A percentile compares a stretch with the other conserved stretches of the same genome.
Evolutionary conservation across 306 rosid genomes (phyloP).

Genomic region (Trifolium repens): DNA sequence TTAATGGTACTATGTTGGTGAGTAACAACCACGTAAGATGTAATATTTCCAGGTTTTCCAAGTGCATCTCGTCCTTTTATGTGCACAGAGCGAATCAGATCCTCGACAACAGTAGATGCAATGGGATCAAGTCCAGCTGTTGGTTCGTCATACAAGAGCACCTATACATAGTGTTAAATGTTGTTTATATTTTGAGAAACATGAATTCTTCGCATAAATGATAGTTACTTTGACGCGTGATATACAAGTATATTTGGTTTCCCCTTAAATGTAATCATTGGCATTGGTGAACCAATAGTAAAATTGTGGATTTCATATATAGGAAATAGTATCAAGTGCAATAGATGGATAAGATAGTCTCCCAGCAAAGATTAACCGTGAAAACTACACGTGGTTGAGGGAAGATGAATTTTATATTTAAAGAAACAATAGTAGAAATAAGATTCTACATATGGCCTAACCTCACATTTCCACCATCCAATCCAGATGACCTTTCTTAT

Average conservation of each 20-base stretch:
- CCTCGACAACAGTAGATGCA: slow-evolving; percentile 99
- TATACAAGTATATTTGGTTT: slow-evolving; percentile 14
- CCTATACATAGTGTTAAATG: slow-evolving; percentile 54
- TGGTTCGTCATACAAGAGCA: slow-evolving; percentile 94
- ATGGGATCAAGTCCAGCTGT: slow-evolving; percentile 99
- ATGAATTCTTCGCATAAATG: slow-evolving; percentile 12
- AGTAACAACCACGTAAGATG: slow-evolving; percentile 93
- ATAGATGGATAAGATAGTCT: slow-evolving; percentile 24
- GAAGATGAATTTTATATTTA: slow-evolving; percentile 6
- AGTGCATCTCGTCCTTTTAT: slow-evolving; percentile 72
- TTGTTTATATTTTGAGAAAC: slow-evolving; percentile 25
- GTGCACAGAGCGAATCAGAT: slow-evolving; percentile 94
- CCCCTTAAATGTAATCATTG: not conserved
- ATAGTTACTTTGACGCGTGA: not conserved
- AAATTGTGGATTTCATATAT: not conserved
- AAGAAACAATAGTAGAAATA: not conserved
- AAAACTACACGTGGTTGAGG: slow-evolving; percentile 9
- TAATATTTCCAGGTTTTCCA: slow-evolving; percentile 79
- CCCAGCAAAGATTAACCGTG: slow-evolving; percentile 19
- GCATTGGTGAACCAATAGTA: not conserved
- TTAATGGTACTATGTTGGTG: slow-evolving; percentile 97
- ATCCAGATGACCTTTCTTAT: too few relatives aligned
- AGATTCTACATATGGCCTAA: not conserved
- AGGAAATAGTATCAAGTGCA: slow-evolving; percentile 4
- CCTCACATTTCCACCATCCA: too few relatives aligned